Base-by-base conservation (phyloP, 208 protist genomes). In the Leishmania martiniquensis region DNA sequence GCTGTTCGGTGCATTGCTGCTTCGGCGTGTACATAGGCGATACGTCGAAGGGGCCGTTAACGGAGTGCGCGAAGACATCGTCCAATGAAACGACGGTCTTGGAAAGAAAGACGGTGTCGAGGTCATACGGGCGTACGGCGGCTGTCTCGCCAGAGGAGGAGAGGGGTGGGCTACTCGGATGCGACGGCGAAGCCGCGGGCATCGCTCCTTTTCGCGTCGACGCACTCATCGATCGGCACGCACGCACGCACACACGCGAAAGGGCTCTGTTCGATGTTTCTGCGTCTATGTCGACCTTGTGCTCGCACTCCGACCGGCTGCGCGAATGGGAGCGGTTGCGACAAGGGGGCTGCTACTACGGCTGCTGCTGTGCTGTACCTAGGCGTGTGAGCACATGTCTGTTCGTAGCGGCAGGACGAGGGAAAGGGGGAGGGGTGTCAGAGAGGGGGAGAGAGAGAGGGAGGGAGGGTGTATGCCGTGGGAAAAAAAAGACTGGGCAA, bases 71-170 rank as follows among this genome's bases (percentile, higher is more conserved):
- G 45, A 83, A 83, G 29, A 80, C 70, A n/a, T 72, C 77, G 9
- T 20, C 20, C 9, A 89, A 12, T 12, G 69, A 76, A 29, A 87
- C 77, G n/a, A 91, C 59, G 17, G 83, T 82, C 51, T 83, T 84
- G 42, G 82, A 87, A 47, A 88, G 69, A 65, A 89, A 89, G 47
- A 81, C 72, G 12, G 55, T 85, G 55, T 83, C 81, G 44, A 77
- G 74, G 66, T 86, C 76, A n/a, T 80, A 59, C n/a, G 72, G 85
- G 44, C 49, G 78, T 39, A 90, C 76, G 69, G 80, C 80, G 0
- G 37, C 75, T 7, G 45, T 22, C 22, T 76, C 72, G 42, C 12
- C 60, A 59, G n/a, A 17, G 47, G 47, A 51, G 34, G 22, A 69
- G 37, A 34, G 65, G 65, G 65, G 12, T 4, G 12, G 65, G 22